Evolutionary conservation across 2,329 filamentous ascomycete genomes (phyloP).

Genomic region (Emergomyces africanus): DNA sequence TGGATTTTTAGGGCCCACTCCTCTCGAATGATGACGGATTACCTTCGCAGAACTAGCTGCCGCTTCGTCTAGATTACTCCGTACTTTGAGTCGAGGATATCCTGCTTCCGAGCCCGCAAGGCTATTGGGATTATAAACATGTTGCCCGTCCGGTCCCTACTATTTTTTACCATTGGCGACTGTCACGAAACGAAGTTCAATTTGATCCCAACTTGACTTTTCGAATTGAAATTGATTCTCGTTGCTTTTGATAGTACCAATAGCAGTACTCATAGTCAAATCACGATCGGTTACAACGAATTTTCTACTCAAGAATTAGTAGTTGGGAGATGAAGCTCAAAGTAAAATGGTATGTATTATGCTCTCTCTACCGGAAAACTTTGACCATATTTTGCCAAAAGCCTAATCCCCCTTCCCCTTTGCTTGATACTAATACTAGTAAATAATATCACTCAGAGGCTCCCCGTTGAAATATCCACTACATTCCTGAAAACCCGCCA

Average conservation of each 20-base stretch:
- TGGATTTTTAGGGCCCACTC: not conserved
- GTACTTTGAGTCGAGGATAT: not conserved
- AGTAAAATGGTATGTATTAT: not conserved
- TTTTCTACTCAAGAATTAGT: not conserved
- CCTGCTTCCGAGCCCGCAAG: not conserved
- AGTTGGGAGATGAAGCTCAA: not conserved
- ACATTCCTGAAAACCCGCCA: constrained; percentile 14
- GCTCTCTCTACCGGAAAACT: not conserved
- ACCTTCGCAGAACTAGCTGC: not conserved
- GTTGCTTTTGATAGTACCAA: not conserved
- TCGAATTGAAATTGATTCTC: not conserved
- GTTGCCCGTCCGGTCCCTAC: too few species aligned
- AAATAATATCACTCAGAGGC: constrained; percentile 4
- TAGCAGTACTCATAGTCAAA: not conserved
- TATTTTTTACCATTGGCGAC: not conserved
- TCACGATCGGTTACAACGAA: not conserved
- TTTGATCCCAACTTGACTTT: not conserved
- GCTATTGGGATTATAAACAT: not conserved
- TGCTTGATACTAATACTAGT: not conserved
- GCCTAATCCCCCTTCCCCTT: not conserved
- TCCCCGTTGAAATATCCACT: constrained; percentile 2
- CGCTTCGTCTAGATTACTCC: not conserved
- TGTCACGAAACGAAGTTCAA: not conserved
- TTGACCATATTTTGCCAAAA: not conserved
- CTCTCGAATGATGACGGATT: not conserved